Evolutionary conservation across 768 basidiomycete genomes (phyloP), one percentile per base, ranked within the genome.

Genomic region (Lactarius evosmus): DNA sequence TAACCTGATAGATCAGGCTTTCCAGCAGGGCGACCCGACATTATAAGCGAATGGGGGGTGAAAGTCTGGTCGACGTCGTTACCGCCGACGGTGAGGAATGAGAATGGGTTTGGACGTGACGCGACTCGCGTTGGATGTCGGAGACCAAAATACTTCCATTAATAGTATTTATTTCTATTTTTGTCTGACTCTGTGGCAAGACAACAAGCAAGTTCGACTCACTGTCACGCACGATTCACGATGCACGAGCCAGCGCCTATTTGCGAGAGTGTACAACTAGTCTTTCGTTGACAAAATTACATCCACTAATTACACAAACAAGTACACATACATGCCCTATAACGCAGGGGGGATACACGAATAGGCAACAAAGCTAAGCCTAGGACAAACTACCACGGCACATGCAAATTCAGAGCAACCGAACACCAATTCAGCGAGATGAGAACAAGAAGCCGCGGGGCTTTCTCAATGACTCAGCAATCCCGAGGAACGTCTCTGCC

Each of bases 1-100:
- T 95, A 98, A 50, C 86, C 87, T 66, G 92, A 93, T 70, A 91
- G 77, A 75, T 96, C 93, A 58, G 85, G 87, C 78, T 88, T 91
- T 65, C 75, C 80, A 19, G 58, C 34, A 3, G 76, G 74, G 44
- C 75, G 74, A 49, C 75, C 73, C 7, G 79, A 74, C 79, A 80
- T 80, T 55, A 44, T 70, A 63, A 41, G 30, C 19, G 19, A 56
- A 29, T 49, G 46, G 62, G 17, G 53, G 58, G 50, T 55, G 60
- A 7, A 60, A 57, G 22, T 58, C 44, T 30, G 62, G 51, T 36
- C 34, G 49, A 14, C 53, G 65, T 67, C 67, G 67, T 66, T 36
- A 59, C 61, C 55, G 57, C 34, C 62, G 53, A 55, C 58, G 61
- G 49, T 62, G 54, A 44, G 29, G 12, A 44, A 33, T 46, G 32